A percentile compares a stretch with the other conserved stretches of the same genome.
These are phyloP conservation scores for Borealophlyctis nickersoniae DNA, from an alignment of 192 early-diverging fungal genomes.

Conservation along the genomic window DNA sequence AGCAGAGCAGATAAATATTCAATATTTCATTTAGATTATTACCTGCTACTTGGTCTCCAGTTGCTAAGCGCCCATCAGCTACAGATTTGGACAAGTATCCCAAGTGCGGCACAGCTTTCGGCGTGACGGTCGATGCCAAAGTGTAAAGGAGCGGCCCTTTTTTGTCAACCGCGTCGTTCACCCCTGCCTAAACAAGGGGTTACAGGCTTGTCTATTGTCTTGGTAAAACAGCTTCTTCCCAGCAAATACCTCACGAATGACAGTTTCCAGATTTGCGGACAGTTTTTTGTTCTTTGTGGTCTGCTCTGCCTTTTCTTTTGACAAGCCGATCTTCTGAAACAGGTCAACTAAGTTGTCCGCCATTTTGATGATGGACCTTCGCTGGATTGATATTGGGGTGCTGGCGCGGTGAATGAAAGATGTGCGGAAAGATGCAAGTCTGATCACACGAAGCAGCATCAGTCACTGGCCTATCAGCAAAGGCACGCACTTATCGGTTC, in stretches of 20 bases:
- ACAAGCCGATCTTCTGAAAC: constrained; percentile 86
- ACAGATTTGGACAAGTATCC: constrained; percentile 83
- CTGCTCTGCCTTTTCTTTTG: constrained; percentile 88
- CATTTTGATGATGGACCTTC: constrained; percentile 10
- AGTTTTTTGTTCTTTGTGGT: constrained; percentile 96
- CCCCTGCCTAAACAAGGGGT: too few relatives aligned
- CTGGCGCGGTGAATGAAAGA: too few relatives aligned
- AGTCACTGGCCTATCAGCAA: too few relatives aligned
- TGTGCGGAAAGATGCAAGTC: too few relatives aligned
- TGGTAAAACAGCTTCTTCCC: too few relatives aligned
- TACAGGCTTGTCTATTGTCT: too few relatives aligned
- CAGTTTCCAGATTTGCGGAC: constrained; percentile 65
- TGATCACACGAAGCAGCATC: too few relatives aligned
- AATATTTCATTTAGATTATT: constrained; percentile 5
- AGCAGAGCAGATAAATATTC: background rate
- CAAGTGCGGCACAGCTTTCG: constrained; percentile 69
- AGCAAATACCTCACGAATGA: constrained; percentile 62
- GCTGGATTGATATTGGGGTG: too few relatives aligned
- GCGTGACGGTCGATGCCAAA: constrained; percentile 83
- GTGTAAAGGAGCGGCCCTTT: constrained; percentile 83
- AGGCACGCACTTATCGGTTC: too few relatives aligned
- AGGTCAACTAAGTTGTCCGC: constrained; percentile 32
- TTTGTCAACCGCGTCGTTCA: background rate
- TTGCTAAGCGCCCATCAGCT: constrained; percentile 54
- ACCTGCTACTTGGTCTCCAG: constrained; percentile 85